Evolutionary conservation across 768 basidiomycete genomes (phyloP).

Genomic region (Lactifluus piperatus): DNA sequence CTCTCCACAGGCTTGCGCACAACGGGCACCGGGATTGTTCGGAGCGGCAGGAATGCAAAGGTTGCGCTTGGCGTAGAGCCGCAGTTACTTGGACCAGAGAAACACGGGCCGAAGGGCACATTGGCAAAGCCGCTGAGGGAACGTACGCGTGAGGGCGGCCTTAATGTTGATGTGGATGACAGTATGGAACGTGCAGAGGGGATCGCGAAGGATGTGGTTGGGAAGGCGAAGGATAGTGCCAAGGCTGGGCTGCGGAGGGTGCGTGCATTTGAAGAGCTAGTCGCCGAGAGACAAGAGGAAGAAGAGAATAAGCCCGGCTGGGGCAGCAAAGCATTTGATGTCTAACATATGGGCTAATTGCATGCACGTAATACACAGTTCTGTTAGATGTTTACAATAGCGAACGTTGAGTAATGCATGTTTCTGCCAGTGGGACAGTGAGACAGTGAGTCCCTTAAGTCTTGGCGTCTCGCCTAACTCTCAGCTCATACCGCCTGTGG

Average conservation of each 20-base stretch:
- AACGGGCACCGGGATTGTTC: constrained; percentile 56
- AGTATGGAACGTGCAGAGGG: constrained; percentile 23
- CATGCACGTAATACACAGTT: neutral
- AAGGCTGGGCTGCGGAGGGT: constrained; percentile 25
- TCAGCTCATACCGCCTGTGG: too few species aligned
- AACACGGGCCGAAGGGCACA: constrained; percentile 56
- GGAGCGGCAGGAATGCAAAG: constrained; percentile 30
- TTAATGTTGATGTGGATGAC: constrained; percentile 18
- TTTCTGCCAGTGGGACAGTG: too few species aligned
- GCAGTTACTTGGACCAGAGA: constrained; percentile 59
- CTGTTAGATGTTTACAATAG: neutral
- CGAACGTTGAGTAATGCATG: neutral
- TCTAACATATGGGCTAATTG: too few species aligned
- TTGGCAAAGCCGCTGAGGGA: constrained; percentile 35
- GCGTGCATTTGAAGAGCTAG: constrained; percentile 27
- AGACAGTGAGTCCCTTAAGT: too few species aligned
- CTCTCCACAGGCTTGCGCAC: constrained; percentile 43
- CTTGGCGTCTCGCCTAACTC: too few species aligned
- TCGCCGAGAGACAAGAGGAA: constrained; percentile 27
- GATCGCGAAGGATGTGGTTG: constrained; percentile 24
- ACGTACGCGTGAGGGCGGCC: constrained; percentile 26
- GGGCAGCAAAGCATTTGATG: constrained; percentile 32
- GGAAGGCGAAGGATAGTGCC: constrained; percentile 24
- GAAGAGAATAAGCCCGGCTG: constrained; percentile 30
- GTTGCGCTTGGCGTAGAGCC: constrained; percentile 70